Conservation (phyloP, 192 early-diverging fungal species). For the Linnemannia exigua region DNA sequence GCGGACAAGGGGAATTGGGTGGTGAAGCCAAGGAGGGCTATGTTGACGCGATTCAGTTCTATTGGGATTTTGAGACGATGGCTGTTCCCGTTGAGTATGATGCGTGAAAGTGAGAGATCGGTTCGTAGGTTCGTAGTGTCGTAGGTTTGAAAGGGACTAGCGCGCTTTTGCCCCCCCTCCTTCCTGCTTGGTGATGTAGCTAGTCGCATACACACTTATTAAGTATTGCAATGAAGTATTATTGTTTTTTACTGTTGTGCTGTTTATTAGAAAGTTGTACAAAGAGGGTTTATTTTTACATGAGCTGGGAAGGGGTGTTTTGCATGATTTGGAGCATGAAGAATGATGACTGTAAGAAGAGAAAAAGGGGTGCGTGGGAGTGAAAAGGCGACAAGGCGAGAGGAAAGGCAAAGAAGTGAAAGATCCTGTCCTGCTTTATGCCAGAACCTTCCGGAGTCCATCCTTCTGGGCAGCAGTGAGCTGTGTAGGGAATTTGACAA, state of each 20-base stretch:
- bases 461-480: conserved; percentile 83
- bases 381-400: not conserved
- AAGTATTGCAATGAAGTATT: too few species aligned
- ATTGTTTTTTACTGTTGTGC: not conserved
- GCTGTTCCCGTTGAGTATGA: conserved; percentile 39
- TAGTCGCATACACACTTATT: too few species aligned
- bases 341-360: not conserved
- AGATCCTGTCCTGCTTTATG: conserved; percentile 25
- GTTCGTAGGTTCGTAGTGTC: not conserved
- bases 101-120: not conserved
- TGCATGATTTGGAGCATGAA: not conserved
- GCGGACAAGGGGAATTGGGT: conserved; percentile 46
- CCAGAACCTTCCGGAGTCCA: conserved; percentile 64
- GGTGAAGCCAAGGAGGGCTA: conserved; percentile 55
- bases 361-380: not conserved
- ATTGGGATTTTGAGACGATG: conserved; percentile 79
- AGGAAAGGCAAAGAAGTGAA: not conserved
- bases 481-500: conserved; percentile 83
- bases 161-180: too few species aligned
- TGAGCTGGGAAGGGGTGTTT: not conserved
- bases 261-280: not conserved
- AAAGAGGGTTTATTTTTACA: not conserved
- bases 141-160: not conserved
- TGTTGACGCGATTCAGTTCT: conserved; percentile 82
- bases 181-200: too few species aligned